Percentiles rank a stretch among this genome's conserved stretches.
phyloP scores from a whole-genome alignment of 306 rosid genomes.

The Albizia julibrissin region DNA sequence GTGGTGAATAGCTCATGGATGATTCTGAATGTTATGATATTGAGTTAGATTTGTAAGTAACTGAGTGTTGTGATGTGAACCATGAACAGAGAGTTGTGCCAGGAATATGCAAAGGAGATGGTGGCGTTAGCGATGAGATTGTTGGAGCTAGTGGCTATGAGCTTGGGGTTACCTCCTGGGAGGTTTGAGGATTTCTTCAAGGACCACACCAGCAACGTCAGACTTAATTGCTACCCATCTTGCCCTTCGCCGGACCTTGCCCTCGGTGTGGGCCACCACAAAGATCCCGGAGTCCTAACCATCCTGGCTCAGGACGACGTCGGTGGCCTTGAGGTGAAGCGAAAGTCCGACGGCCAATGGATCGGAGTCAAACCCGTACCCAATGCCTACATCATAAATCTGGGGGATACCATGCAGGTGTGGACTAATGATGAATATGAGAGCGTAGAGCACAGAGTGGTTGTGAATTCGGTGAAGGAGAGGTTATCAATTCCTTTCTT shows the following conservation, averaged over 20 bases:
- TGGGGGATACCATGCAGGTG: constrained; percentile 29
- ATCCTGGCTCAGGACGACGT: not conserved
- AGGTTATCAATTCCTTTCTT: constrained; percentile 45
- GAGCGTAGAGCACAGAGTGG: constrained; percentile 16
- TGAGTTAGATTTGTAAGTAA: not conserved
- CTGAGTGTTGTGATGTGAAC: not conserved
- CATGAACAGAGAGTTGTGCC: constrained; percentile 53
- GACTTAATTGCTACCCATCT: not conserved
- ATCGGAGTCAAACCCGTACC: constrained; percentile 29
- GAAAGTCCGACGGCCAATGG: not conserved
- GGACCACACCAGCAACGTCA: not conserved
- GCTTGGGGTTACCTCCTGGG: constrained; percentile 57
- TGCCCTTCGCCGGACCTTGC: not conserved
- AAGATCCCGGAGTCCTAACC: not conserved
- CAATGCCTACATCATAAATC: constrained; percentile 34
- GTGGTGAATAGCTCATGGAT: no score
- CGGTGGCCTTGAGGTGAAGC: not conserved
- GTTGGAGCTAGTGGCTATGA: constrained; percentile 44
- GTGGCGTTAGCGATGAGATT: constrained; percentile 65
- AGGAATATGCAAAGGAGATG: constrained; percentile 59
- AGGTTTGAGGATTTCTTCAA: constrained; percentile 36
- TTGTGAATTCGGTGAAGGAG: constrained; percentile 40
- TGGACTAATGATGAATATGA: constrained; percentile 13
- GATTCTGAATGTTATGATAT: no score
- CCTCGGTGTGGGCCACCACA: not conserved